Evolutionary conservation across 2,329 filamentous ascomycete species (phyloP), one percentile per base, ranked within the genome.

Genomic region (Paraconiothyrium sp.): DNA sequence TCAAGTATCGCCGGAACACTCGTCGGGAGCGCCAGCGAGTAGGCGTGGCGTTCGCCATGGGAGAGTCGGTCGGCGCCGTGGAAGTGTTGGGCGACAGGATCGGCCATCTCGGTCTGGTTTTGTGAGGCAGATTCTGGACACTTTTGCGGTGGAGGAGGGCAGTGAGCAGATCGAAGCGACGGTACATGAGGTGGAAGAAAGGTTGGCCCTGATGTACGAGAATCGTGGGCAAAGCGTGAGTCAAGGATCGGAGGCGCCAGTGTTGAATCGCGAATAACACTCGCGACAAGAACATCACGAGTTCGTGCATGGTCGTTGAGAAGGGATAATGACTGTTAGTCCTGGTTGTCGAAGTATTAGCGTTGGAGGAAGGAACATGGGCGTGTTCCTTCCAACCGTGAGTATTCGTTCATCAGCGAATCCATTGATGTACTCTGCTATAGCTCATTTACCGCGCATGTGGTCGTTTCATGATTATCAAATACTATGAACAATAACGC

Each of bases 191-290:
- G 39, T 58, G 9, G 50, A 60, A 22, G 13, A 34, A 27, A 39
- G 35, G 4, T 20, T 64, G 27, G 35, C 27, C 3, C 54, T 50
- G 3, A 37, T 61, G 2, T 59, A 64, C 41, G 8, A 51, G 13
- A 22, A 22, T 13, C 27, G 10, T 8, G 41, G n/a, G 20, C 27
- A 35, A 47, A 37, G 13, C 8, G 8, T 37, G 7, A 4, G 11
- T 7, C 9, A 11, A 9, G 8, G 10, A 37, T 10, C 35, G 16
- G 6, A 20, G 39, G 16, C 1, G 16, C 13, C 4, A 4, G 3
- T 7, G 10, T 41, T 41, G 39, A 41, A 20, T n/a, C 11, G 13
- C 16, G 39, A 16, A 20, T 14, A n/a, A 41, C 39, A 41, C 4
- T 20, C 39, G 39, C 4, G 6, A n/a, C 39, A 41, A 14, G 39